Base-by-base conservation (phyloP, 2,329 filamentous ascomycete species). In the Monosporascus ibericus region DNA sequence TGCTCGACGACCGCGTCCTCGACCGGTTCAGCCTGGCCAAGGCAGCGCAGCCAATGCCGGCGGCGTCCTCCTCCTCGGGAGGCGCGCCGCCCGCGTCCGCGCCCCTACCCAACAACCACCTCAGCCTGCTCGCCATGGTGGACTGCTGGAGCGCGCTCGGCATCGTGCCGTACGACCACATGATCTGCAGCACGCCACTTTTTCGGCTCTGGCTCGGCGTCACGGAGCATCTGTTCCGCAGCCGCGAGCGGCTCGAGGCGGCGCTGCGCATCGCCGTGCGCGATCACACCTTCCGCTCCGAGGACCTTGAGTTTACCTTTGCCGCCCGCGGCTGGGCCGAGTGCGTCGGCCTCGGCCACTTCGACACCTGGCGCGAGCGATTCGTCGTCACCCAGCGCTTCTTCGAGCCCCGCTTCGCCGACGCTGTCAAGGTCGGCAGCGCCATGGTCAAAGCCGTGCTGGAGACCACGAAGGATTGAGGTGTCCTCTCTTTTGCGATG, bases 111-210 rank as follows among this genome's bases (percentile, higher is more conserved):
- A 99, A 99, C 73, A 99, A 94, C 68, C 95, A 99, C 70, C 80
- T 99, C 30, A 92, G 86, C 67, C 78, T 99, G 52, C 79, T 99
- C 44, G 94, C 92, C 47, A 99, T 99, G 83, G 95, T 97, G 44
- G 94, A 99, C 74, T 97, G 92, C 73, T 99, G 94, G 94, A 94
- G 89, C 67, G 89, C 90, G 60, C 80, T 97, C 46, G 88, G 85
- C 36, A 99, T 96, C 63, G 88, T 95, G 47, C 94, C 94, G 1
- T 99, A 99, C 70, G 92, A 99, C 71, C 95, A 99, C 75, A 99
- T 99, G 92, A 95, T 99, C 61, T 99, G 94, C 75, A 96, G 91
- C 50, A 99, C 94, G 39, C 94, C 94, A 74, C 82, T 97, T 47
- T 99, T 99, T 76, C 88, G 94, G 48, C 83, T 99, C 58, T 96